Evolutionary conservation across 495 filamentous ascomycete genomes (phyloP).

Genomic region (Letharia lupina): DNA sequence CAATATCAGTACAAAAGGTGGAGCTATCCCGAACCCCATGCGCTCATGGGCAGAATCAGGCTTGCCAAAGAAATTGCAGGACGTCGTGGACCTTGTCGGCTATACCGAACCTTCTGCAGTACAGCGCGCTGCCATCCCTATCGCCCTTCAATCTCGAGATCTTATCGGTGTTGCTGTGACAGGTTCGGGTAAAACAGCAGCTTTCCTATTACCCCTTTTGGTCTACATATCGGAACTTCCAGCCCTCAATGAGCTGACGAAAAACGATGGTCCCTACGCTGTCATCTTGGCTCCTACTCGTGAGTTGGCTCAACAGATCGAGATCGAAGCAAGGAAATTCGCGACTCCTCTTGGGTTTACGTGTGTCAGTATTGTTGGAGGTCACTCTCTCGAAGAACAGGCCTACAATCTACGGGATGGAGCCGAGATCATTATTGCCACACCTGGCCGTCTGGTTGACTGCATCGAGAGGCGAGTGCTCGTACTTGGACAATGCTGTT

Average conservation of each 20-base stretch:
- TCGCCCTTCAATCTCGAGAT: slow-evolving; percentile 86
- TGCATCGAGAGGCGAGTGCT: slow-evolving; percentile 90
- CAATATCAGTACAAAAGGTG: slow-evolving; percentile 88
- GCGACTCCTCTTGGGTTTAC: slow-evolving; percentile 87
- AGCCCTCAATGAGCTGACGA: slow-evolving; percentile 74
- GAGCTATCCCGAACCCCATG: slow-evolving; percentile 91
- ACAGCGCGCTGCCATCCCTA: slow-evolving; percentile 90
- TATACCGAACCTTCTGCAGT: slow-evolving; percentile 92
- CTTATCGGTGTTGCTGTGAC: slow-evolving; percentile 97
- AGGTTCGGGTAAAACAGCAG: slow-evolving; percentile 96
- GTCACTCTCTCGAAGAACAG: slow-evolving; percentile 92
- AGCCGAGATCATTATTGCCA: slow-evolving; percentile 97
- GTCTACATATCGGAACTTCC: slow-evolving; percentile 94
- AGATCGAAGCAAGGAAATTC: slow-evolving; percentile 89
- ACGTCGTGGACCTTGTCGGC: slow-evolving; percentile 76
- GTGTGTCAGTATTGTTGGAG: slow-evolving; percentile 94
- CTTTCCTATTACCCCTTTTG: slow-evolving; percentile 89
- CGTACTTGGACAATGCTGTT: slow-evolving; percentile 92
- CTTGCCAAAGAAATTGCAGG: slow-evolving; percentile 69
- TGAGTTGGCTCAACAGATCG: slow-evolving; percentile 97
- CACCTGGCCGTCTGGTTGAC: slow-evolving; percentile 92
- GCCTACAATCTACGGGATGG: slow-evolving; percentile 88
- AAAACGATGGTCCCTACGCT: slow-evolving; percentile 93
- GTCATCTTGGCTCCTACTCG: slow-evolving; percentile 96
- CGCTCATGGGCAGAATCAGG: slow-evolving; percentile 84